phyloP scores from a whole-genome alignment of 345 rosid species.

The Limnanthes douglasii region DNA sequence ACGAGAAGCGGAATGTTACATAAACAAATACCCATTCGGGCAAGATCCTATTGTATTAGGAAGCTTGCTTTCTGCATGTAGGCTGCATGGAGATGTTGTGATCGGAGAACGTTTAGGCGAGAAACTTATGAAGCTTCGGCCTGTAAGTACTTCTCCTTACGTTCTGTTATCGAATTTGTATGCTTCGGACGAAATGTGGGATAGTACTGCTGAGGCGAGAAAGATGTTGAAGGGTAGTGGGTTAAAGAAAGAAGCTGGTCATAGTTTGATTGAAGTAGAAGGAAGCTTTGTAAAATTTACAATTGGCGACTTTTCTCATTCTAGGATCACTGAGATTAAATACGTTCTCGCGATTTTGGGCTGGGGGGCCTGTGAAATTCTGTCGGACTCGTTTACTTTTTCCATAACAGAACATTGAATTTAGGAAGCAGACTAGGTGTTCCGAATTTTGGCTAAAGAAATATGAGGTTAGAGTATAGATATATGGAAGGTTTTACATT shows the following conservation, averaged over 20 bases:
- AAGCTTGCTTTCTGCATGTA: constrained; percentile 44
- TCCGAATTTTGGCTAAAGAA: no score
- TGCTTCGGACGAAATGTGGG: constrained; percentile 52
- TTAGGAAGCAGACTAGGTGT: no score
- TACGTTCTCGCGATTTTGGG: constrained; percentile 16
- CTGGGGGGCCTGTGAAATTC: constrained; percentile 13
- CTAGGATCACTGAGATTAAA: constrained; percentile 26
- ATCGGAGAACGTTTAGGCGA: constrained; percentile 30
- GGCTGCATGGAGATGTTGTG: constrained; percentile 28
- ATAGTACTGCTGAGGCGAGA: constrained; percentile 34
- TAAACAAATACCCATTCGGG: constrained; percentile 20
- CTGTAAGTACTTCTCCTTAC: constrained; percentile 26
- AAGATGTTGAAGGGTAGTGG: constrained; percentile 42
- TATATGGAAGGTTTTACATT: no score
- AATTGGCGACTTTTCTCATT: constrained; percentile 27
- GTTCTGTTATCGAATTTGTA: constrained; percentile 44
- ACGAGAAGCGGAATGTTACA: constrained; percentile 27
- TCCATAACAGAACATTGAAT: no score
- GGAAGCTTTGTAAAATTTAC: constrained; percentile 32
- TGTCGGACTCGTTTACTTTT: no score
- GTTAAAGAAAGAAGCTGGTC: constrained; percentile 42
- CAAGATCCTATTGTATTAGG: constrained; percentile 35
- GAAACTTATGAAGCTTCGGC: constrained; percentile 26
- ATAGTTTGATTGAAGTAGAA: constrained; percentile 33
- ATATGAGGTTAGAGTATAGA: no score